These are phyloP conservation scores for Crithidia mellificae DNA, from an alignment of 208 protist species.

Conservation along the genomic window DNA sequence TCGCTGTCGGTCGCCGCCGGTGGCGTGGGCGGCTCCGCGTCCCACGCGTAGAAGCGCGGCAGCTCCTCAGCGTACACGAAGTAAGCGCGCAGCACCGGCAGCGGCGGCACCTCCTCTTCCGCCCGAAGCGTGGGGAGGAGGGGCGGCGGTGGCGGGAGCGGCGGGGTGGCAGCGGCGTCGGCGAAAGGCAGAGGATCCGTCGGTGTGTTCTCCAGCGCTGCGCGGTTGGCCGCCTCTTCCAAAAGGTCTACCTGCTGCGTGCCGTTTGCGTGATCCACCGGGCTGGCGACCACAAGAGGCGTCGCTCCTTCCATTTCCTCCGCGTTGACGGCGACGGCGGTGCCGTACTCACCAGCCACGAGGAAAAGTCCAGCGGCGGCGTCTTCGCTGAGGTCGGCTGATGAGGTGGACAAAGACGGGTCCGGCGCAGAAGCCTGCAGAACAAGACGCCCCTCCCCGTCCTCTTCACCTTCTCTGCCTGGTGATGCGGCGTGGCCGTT, in stretches of 20 bases:
- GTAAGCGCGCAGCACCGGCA: background rate
- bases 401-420: background rate
- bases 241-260: background rate
- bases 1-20: background rate
- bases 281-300: background rate
- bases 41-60: constrained; percentile 6
- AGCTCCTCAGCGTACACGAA: constrained; percentile 16
- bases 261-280: background rate
- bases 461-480: background rate
- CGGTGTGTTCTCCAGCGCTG: background rate
- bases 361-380: background rate
- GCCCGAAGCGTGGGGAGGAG: background rate
- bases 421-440: background rate
- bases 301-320: background rate
- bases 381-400: constrained; percentile 1
- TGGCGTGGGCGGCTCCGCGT: constrained; percentile 22
- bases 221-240: constrained; percentile 1
- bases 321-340: background rate
- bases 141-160: background rate
- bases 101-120: constrained; percentile 5
- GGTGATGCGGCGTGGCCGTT: too few species aligned
- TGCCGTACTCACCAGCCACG: background rate
- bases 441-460: background rate
- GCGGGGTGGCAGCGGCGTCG: background rate
- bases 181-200: background rate